Evolutionary conservation across 164 flowering plant species (phyloP).

Genomic region (Magnolia changhungtana): DNA sequence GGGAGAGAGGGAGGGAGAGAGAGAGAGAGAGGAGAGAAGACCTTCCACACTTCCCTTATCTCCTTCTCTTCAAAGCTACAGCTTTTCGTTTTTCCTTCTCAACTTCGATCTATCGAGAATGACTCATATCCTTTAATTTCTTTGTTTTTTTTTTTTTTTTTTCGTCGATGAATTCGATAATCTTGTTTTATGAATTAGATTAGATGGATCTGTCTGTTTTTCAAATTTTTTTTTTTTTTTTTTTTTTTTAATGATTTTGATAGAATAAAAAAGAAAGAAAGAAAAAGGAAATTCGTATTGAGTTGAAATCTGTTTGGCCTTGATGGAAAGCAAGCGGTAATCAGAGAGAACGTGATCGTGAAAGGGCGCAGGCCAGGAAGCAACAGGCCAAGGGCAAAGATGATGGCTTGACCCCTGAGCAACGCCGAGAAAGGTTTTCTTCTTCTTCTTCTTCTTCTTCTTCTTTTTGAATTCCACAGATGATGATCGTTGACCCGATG

Average conservation of each 20-base stretch:
- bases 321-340: slow-evolving; percentile 39
- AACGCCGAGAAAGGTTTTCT: slow-evolving; percentile 77
- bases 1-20: background rate
- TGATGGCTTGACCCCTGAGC: slow-evolving; percentile 66
- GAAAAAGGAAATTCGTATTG: background rate
- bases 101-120: background rate
- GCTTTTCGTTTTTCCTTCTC: no score
- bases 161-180: background rate
- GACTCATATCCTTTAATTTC: slow-evolving; percentile 9
- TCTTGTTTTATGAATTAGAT: background rate
- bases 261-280: background rate
- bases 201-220: background rate
- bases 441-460: background rate
- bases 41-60: no score
- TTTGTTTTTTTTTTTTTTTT: background rate
- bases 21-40: background rate
- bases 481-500: background rate
- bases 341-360: slow-evolving; percentile 48
- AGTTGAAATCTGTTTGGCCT: slow-evolving; percentile 10
- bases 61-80: no score
- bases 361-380: slow-evolving; percentile 46
- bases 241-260: no score
- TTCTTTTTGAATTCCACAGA: background rate
- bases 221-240: background rate
- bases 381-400: slow-evolving; percentile 32